phyloP scores from a whole-genome alignment of 495 filamentous ascomycete genomes.

The Trichocladium uniseriatum region DNA sequence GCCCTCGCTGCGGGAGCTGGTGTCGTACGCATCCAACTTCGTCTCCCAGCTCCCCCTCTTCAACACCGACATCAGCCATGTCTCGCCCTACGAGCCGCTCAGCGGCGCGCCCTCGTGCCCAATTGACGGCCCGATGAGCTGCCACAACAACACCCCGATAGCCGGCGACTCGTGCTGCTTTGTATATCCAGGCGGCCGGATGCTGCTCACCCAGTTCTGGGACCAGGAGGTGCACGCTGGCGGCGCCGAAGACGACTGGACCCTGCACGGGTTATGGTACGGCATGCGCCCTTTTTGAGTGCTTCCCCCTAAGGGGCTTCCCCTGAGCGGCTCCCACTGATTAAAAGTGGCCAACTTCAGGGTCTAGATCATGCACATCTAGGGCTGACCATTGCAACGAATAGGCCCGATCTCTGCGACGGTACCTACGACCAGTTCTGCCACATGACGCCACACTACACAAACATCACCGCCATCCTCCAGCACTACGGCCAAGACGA shows the following conservation, averaged over 20 bases:
- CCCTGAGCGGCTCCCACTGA: too few species aligned
- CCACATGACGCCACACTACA: conserved; percentile 55
- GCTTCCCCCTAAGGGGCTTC: too few species aligned
- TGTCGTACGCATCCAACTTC: conserved; percentile 12
- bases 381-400: conserved; percentile 84
- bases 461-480: conserved; percentile 61
- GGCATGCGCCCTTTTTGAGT: conserved; percentile 5
- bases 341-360: too few species aligned
- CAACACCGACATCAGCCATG: conserved; percentile 5
- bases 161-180: conserved; percentile 67
- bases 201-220: conserved; percentile 85
- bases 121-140: too few species aligned
- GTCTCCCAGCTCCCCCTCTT: conserved; percentile 10
- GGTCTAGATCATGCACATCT: too few species aligned
- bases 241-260: conserved; percentile 66
- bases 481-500: conserved; percentile 49
- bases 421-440: conserved; percentile 68
- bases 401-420: too few species aligned
- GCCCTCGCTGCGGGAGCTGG: conserved; percentile 9
- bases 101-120: conserved; percentile 34
- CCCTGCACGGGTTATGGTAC: conserved; percentile 75
- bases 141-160: conserved; percentile 33
- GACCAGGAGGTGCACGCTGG: conserved; percentile 62
- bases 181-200: conserved; percentile 66
- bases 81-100: conserved; percentile 30